Evolutionary conservation across 2,329 filamentous ascomycete genomes (phyloP), one percentile per base, ranked within the genome.

Genomic region (Coniella lustricola): DNA sequence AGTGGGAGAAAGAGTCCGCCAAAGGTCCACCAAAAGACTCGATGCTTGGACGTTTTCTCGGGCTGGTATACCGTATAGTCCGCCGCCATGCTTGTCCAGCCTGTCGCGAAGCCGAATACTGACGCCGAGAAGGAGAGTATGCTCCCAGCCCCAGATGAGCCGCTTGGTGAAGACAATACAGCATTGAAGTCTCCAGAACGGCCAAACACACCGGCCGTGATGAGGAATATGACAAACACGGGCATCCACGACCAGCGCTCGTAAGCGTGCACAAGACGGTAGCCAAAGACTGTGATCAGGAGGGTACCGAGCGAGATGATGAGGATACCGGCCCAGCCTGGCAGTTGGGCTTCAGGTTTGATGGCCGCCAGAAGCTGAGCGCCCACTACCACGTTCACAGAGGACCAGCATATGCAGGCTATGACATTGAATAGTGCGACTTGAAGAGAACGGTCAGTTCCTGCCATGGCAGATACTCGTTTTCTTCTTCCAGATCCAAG

Each of bases 31-130:
- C 77, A 57, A 65, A 90, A 91, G 52, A 90, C 72, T 52, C 81
- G 80, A 36, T 62, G 63, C 18, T 79, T 74, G 25, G 76, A 76
- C 35, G 80, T 79, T 20, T 66, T 72, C 3, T 73, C 69, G 0
- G 85, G 85, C 58, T 90, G 86, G 65, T 90, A 90, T 44, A 88
- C 84, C 18, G 84, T 88, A 64, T 90, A 91, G 60, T 91, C 87
- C 8, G 85, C 82, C 0, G 86, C 85, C 51, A 83, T 86, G 7
- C 77, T 77, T 1, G 83, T 81, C 86, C 87, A 93, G 48, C 87
- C 78, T 2, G 85, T 82, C 16, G 82, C 75, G 60, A 85, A 84
- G 34, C 84, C 79, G 62, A 80, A 84, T 31, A 90, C 71, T 16
- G 82, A 75, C 12, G 82, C 74, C 38, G 81, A 76, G 59, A 85